Percentiles rank a stretch among this genome's conserved stretches.
phyloP scores from a whole-genome alignment of 129 eudicot species.

The Smallanthus sonchifolius region DNA sequence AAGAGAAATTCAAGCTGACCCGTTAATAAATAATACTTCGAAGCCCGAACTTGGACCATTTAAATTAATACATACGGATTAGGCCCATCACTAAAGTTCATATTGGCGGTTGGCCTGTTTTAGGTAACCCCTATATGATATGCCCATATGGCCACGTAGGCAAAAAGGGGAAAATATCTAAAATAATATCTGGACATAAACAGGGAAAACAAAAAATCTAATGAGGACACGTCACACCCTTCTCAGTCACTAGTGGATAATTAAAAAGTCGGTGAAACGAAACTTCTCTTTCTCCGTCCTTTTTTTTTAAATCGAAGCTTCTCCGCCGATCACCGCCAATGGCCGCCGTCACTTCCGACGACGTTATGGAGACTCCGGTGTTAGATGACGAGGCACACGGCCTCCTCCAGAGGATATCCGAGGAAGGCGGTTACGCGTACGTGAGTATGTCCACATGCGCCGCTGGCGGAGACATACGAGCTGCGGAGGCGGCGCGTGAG shows the following conservation, averaged over 20 bases:
- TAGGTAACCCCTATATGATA: too few relatives aligned
- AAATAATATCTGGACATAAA: constrained; percentile 22
- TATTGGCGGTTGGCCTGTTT: too few relatives aligned
- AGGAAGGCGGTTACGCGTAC: constrained; percentile 86
- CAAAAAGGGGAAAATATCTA: constrained; percentile 44
- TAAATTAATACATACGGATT: too few relatives aligned
- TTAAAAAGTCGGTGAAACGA: constrained; percentile 15
- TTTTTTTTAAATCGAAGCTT: constrained; percentile 20
- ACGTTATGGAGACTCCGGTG: constrained; percentile 45
- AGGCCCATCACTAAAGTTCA: too few relatives aligned
- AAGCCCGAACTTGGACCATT: too few relatives aligned
- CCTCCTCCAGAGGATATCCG: constrained; percentile 52
- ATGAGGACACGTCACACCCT: constrained; percentile 30
- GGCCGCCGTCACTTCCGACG: constrained; percentile 27
- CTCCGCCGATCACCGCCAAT: constrained; percentile 32
- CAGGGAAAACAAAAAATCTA: constrained; percentile 11
- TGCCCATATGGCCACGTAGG: constrained; percentile 22
- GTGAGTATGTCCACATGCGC: constrained; percentile 57
- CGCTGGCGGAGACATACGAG: constrained; percentile 59
- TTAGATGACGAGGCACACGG: constrained; percentile 28
- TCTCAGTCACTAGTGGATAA: constrained; percentile 25
- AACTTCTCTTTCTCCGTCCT: constrained; percentile 3
- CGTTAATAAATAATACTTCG: too few relatives aligned
- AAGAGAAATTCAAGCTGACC: too few relatives aligned
- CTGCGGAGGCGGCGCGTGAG: constrained; percentile 97